Percentiles rank a stretch among this genome's conserved stretches.
phyloP scores from a whole-genome alignment of 495 filamentous ascomycete species.

The Viridothelium virens region DNA sequence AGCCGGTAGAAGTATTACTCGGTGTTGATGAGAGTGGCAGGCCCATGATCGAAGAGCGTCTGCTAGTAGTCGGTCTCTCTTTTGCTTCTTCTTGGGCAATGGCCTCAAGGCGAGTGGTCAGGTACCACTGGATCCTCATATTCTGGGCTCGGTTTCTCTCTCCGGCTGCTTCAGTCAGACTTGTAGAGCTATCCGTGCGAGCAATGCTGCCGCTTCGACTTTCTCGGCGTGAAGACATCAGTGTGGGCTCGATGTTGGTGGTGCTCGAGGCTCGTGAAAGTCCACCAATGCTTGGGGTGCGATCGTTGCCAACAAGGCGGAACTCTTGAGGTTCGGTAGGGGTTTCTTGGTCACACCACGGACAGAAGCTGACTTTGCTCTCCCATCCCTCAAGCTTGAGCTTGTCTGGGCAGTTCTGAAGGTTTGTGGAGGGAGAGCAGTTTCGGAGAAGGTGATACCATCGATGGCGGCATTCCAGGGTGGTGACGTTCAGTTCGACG shows the following conservation, averaged over 20 bases:
- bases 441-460: conserved; percentile 33
- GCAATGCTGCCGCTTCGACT: conserved; percentile 1
- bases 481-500: conserved; percentile 35
- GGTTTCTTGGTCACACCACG: conserved; percentile 29
- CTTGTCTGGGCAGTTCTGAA: conserved; percentile 31
- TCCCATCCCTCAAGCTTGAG: conserved; percentile 37
- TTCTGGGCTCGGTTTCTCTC: conserved; percentile 7
- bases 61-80: not conserved
- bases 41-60: conserved; percentile 3
- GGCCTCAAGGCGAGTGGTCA: conserved; percentile 1
- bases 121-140: conserved; percentile 10
- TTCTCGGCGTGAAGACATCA: not conserved
- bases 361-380: conserved; percentile 35
- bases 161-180: conserved; percentile 2
- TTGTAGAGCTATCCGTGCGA: conserved; percentile 1
- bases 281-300: conserved; percentile 2
- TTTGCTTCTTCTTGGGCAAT: conserved; percentile 7
- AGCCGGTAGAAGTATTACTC: not conserved
- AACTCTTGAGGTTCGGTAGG: conserved; percentile 23
- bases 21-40: not conserved
- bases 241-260: not conserved
- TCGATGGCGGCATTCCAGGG: conserved; percentile 35
- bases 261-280: conserved; percentile 7
- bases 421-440: conserved; percentile 31
- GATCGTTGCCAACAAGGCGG: conserved; percentile 30